Conservation (phyloP, 169 alveolate species). For the Cryptosporidium baileyi region DNA sequence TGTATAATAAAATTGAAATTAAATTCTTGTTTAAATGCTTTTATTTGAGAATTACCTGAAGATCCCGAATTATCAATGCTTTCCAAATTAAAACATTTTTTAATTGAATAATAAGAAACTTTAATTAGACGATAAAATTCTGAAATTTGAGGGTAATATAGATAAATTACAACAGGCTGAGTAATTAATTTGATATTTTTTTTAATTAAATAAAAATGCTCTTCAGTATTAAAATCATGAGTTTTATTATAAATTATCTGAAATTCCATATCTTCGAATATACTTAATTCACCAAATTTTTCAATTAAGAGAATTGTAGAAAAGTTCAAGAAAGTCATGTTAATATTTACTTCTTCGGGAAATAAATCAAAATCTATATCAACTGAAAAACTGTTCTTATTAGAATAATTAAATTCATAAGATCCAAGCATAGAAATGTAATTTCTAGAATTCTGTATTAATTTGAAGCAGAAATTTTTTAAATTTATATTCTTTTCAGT, state of each 20-base stretch:
- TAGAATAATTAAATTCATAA: background rate
- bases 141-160: constrained; percentile 3
- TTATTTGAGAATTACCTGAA: background rate
- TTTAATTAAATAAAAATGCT: background rate
- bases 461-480: background rate
- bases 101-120: background rate
- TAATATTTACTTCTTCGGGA: background rate
- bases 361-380: background rate
- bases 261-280: constrained; percentile 24
- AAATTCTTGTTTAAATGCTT: background rate
- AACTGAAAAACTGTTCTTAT: background rate
- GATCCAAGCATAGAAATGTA: background rate
- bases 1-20: constrained; percentile 9
- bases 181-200: constrained; percentile 5
- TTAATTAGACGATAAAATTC: background rate
- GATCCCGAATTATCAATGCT: too few species aligned
- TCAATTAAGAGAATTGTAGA: background rate
- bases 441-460: background rate
- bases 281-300: background rate
- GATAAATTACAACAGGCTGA: background rate
- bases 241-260: background rate
- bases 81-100: background rate
- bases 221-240: background rate
- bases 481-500: background rate
- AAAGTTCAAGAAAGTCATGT: background rate